Evolutionary conservation across 768 basidiomycete species (phyloP).

Genomic region (Hebeloma cylindrosporum): DNA sequence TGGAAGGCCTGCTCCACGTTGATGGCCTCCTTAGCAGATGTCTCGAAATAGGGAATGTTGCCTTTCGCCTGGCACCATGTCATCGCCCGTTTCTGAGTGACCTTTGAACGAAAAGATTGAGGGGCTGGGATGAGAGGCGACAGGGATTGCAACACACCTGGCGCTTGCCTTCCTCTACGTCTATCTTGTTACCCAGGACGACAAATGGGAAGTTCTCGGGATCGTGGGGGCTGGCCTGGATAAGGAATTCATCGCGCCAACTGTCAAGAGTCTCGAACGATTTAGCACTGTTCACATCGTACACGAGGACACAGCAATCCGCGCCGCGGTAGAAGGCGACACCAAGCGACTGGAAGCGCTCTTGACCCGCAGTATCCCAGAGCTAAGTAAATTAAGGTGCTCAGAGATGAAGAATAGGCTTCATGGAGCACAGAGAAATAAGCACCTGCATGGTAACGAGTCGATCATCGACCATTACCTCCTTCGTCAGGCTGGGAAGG

Average conservation of each 20-base stretch:
- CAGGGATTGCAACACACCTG: slow-evolving; percentile 58
- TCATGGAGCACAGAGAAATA: background rate
- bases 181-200: slow-evolving; percentile 99
- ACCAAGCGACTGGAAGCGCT: slow-evolving; percentile 98
- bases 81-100: slow-evolving; percentile 99
- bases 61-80: slow-evolving; percentile 99
- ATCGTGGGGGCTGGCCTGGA: slow-evolving; percentile 97
- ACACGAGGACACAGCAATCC: slow-evolving; percentile 98
- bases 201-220: slow-evolving; percentile 99
- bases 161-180: slow-evolving; percentile 97
- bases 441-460: slow-evolving; percentile 97
- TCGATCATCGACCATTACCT: slow-evolving; percentile 97
- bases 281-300: slow-evolving; percentile 98
- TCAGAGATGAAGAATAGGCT: slow-evolving; percentile 6
- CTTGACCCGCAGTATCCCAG: slow-evolving; percentile 99
- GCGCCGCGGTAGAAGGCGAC: slow-evolving; percentile 99
- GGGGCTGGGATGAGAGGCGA: background rate
- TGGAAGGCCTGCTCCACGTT: slow-evolving; percentile 99
- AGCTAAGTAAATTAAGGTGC: slow-evolving; percentile 50
- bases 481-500: slow-evolving; percentile 80
- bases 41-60: slow-evolving; percentile 99
- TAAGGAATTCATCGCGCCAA: slow-evolving; percentile 99
- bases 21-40: slow-evolving; percentile 99
- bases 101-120: slow-evolving; percentile 44
- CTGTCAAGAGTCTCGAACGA: slow-evolving; percentile 98